These are phyloP conservation scores for Syzygium jambos DNA, from an alignment of 345 rosid genomes.

Conservation along the genomic window DNA sequence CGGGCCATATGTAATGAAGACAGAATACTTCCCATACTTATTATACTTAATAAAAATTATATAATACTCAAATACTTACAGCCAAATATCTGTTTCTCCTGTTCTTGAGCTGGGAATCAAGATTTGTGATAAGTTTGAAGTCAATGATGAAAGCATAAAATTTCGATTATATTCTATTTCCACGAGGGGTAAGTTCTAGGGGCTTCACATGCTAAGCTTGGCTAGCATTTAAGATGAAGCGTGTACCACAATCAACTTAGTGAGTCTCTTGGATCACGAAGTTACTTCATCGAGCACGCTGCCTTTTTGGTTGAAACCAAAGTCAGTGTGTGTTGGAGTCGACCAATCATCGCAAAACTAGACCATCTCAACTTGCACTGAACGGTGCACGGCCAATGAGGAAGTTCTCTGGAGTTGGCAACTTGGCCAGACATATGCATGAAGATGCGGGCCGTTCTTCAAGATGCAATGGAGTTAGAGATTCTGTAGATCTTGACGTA, in stretches of 20 bases:
- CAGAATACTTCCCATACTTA: not conserved
- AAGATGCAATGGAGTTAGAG: not conserved
- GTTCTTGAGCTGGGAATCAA: not conserved
- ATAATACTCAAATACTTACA: not conserved
- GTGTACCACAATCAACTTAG: not conserved
- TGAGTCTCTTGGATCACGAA: not conserved
- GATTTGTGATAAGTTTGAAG: not conserved
- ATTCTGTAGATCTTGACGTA: not conserved
- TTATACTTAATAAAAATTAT: not conserved
- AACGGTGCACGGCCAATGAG: too few relatives aligned
- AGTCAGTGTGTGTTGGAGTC: not conserved
- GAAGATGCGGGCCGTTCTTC: not conserved
- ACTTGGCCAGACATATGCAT: not conserved
- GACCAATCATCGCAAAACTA: too few relatives aligned
- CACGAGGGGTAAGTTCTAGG: not conserved
- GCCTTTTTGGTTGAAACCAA: not conserved
- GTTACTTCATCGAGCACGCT: not conserved
- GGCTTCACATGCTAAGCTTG: not conserved
- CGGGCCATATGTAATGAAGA: not conserved
- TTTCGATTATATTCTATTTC: not conserved
- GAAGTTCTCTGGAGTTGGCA: too few relatives aligned
- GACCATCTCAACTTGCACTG: too few relatives aligned
- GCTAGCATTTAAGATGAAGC: not conserved
- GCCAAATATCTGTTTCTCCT: not conserved
- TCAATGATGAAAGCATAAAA: not conserved